Evolutionary conservation across 2,329 filamentous ascomycete genomes (phyloP).

Genomic region (Aaosphaeria pasadenensis): DNA sequence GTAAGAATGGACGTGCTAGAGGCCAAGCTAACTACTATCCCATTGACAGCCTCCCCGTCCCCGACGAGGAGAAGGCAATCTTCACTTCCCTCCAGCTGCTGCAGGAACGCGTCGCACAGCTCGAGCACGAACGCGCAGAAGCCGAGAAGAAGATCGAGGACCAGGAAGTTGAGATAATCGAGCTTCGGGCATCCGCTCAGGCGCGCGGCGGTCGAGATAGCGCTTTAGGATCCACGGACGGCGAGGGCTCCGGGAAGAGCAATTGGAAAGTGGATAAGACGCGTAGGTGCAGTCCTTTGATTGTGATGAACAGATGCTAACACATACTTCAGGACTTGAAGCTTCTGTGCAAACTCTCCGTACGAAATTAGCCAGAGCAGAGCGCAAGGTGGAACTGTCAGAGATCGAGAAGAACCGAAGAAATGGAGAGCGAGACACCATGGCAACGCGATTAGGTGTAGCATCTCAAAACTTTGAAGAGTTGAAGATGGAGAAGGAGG

Average conservation of each 20-base stretch:
- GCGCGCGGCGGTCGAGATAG: slow-evolving; percentile 45
- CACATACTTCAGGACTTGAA: slow-evolving; percentile 50
- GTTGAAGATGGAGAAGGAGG: slow-evolving; percentile 45
- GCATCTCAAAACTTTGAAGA: slow-evolving; percentile 58
- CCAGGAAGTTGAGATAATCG: slow-evolving; percentile 51
- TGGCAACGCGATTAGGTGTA: slow-evolving; percentile 60
- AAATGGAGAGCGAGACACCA: slow-evolving; percentile 62
- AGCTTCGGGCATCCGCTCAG: slow-evolving; percentile 48
- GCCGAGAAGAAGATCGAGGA: slow-evolving; percentile 49
- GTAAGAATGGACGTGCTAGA: slow-evolving; percentile 25
- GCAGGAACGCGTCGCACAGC: slow-evolving; percentile 55
- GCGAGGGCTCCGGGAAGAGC: slow-evolving; percentile 43
- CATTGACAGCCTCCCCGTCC: slow-evolving; percentile 55
- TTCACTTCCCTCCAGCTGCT: slow-evolving; percentile 59
- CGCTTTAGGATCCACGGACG: slow-evolving; percentile 45
- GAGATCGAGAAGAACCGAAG: slow-evolving; percentile 64
- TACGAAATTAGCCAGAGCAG: slow-evolving; percentile 59
- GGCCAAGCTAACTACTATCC: slow-evolving; percentile 41
- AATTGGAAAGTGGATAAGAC: slow-evolving; percentile 51
- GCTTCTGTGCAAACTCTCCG: slow-evolving; percentile 59
- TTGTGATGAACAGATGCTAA: slow-evolving; percentile 8
- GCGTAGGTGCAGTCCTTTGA: slow-evolving; percentile 43
- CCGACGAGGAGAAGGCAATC: slow-evolving; percentile 61
- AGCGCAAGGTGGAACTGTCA: slow-evolving; percentile 59
- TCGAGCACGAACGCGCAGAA: slow-evolving; percentile 56